Percentiles rank a stretch among this genome's conserved stretches.
phyloP scores from a whole-genome alignment of 2,329 filamentous ascomycete species.

The Colletotrichum brevisporum region DNA sequence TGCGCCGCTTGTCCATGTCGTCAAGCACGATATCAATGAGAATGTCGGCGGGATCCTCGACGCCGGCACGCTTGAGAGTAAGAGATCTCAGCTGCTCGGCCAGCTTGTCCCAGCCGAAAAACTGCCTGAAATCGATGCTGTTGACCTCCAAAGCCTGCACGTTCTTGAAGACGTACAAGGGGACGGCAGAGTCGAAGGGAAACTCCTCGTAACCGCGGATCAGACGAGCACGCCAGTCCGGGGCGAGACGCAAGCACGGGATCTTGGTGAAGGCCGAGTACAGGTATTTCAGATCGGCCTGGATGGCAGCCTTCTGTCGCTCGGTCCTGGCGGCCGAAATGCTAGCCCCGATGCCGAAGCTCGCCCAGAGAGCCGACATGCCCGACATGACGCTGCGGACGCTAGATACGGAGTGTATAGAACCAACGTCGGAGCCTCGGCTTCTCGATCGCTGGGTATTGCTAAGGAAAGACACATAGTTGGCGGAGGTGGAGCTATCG shows the following conservation, averaged over 20 bases:
- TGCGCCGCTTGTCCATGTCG: constrained; percentile 92
- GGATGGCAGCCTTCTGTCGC: constrained; percentile 87
- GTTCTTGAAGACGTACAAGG: constrained; percentile 97
- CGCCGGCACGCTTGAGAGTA: constrained; percentile 86
- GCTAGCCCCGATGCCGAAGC: constrained; percentile 84
- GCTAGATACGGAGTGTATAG: constrained; percentile 95
- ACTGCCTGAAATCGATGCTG: constrained; percentile 96
- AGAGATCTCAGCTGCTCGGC: constrained; percentile 93
- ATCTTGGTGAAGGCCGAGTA: constrained; percentile 99
- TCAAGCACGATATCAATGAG: constrained; percentile 94
- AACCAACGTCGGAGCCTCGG: constrained; percentile 85
- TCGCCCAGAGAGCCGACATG: constrained; percentile 94
- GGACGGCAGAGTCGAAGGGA: constrained; percentile 96
- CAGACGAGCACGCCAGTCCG: constrained; percentile 91
- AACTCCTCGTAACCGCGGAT: constrained; percentile 98
- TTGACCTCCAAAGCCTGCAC: constrained; percentile 93
- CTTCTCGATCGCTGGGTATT: constrained; percentile 86
- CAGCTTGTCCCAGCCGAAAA: constrained; percentile 96
- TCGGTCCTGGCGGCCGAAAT: constrained; percentile 87
- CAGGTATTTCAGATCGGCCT: constrained; percentile 92
- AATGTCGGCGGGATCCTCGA: constrained; percentile 92
- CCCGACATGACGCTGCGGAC: constrained; percentile 97
- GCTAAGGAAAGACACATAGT: constrained; percentile 96
- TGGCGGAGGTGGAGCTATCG: constrained; percentile 85
- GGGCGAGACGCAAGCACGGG: constrained; percentile 87